Conservation (phyloP, 371 early-diverging fungal genomes). For the Rhizopus microsporus region DNA sequence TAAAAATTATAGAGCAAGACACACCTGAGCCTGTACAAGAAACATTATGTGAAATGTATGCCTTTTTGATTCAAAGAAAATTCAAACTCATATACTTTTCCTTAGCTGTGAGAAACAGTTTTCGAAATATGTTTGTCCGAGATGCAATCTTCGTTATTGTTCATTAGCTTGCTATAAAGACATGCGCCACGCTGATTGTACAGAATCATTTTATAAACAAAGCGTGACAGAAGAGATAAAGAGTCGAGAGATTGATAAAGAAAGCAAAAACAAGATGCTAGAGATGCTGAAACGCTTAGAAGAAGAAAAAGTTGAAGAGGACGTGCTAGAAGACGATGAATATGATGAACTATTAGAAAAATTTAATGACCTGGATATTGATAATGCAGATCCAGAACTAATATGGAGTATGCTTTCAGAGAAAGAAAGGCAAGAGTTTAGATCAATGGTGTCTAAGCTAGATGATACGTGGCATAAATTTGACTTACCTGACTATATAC, state of each 20-base stretch:
- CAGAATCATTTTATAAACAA: constrained; percentile 68
- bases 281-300: constrained; percentile 58
- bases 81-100: neutral
- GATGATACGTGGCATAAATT: constrained; percentile 10
- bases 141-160: constrained; percentile 72
- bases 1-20: neutral
- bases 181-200: constrained; percentile 53
- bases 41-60: constrained; percentile 32
- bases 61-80: neutral
- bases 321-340: constrained; percentile 21
- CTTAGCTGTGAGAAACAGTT: constrained; percentile 57
- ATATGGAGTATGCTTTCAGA: constrained; percentile 58
- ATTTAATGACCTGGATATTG: constrained; percentile 54
- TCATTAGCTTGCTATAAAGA: constrained; percentile 69
- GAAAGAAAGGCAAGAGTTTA: constrained; percentile 58
- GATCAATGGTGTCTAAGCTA: constrained; percentile 19
- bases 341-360: constrained; percentile 49
- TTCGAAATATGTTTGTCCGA: constrained; percentile 69
- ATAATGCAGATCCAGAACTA: constrained; percentile 47
- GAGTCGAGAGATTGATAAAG: constrained; percentile 37
- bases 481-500: constrained; percentile 28
- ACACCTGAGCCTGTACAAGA: constrained; percentile 17
- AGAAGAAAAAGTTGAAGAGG: constrained; percentile 33
- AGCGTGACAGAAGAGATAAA: constrained; percentile 63
- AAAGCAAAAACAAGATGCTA: constrained; percentile 55